These are phyloP conservation scores for Trichosporon coremiiforme DNA, from an alignment of 1,284 basidiomycete genomes.

Conservation along the genomic window DNA sequence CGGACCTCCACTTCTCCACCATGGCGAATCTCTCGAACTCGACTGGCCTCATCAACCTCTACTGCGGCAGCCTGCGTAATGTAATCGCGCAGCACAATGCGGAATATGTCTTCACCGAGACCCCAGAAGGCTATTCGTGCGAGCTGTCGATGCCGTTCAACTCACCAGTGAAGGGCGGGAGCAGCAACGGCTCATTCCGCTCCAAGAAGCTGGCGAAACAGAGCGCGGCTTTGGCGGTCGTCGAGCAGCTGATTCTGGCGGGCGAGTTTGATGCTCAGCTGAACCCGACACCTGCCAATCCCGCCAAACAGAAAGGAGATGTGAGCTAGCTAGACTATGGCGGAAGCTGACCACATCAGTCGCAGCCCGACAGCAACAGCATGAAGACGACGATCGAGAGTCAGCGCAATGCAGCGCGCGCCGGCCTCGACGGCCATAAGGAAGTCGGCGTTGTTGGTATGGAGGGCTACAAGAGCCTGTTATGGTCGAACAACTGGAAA, in stretches of 20 bases:
- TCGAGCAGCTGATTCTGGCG: slow-evolving; percentile 26
- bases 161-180: slow-evolving; percentile 21
- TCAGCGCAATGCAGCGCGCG: background rate
- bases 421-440: slow-evolving; percentile 1
- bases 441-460: background rate
- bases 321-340: background rate
- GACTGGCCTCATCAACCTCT: slow-evolving; percentile 22
- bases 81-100: slow-evolving; percentile 22
- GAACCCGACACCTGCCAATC: slow-evolving; percentile 30
- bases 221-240: slow-evolving; percentile 29
- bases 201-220: slow-evolving; percentile 36
- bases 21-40: slow-evolving; percentile 17
- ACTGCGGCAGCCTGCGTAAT: slow-evolving; percentile 30
- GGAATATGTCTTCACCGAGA: slow-evolving; percentile 10
- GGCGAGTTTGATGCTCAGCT: slow-evolving; percentile 36
- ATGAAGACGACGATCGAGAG: background rate
- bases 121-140: background rate
- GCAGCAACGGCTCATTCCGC: slow-evolving; percentile 7
- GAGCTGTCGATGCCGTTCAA: slow-evolving; percentile 26
- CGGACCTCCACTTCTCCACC: slow-evolving; percentile 1
- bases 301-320: slow-evolving; percentile 19
- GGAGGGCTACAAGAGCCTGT: background rate
- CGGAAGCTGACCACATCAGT: background rate
- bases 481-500: slow-evolving; percentile 16
- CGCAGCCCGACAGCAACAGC: background rate